A percentile compares a stretch with the other conserved stretches of the same genome.
phyloP scores from a whole-genome alignment of 2,329 filamentous ascomycete species.

The Myriosclerotinia scirpicola region DNA sequence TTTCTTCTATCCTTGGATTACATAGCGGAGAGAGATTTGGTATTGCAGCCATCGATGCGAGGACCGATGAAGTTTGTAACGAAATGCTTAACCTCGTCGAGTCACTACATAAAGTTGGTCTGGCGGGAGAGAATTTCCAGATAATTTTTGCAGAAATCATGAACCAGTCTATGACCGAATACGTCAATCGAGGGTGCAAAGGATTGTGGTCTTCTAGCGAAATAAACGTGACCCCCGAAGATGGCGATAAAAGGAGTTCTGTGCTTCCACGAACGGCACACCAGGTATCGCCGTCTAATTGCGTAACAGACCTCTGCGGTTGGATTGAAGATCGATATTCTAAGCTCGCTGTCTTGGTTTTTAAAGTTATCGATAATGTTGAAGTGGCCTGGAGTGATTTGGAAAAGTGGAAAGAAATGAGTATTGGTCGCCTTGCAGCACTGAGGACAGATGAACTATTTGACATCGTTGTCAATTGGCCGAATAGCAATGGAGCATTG shows the following conservation, averaged over 20 bases:
- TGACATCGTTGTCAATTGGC: conserved; percentile 77
- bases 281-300: conserved; percentile 49
- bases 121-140: conserved; percentile 69
- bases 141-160: conserved; percentile 71
- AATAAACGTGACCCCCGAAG: conserved; percentile 7
- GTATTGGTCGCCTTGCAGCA: conserved; percentile 65
- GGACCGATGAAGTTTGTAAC: conserved; percentile 46
- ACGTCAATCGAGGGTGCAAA: conserved; percentile 61
- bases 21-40: neutral
- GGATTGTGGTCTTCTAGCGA: conserved; percentile 54
- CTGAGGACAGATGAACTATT: conserved; percentile 72
- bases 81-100: conserved; percentile 58
- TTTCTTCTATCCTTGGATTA: conserved; percentile 49
- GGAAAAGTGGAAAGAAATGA: conserved; percentile 69
- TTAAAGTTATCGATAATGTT: conserved; percentile 43
- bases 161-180: conserved; percentile 62
- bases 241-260: conserved; percentile 27
- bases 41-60: conserved; percentile 1
- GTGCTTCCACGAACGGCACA: conserved; percentile 38
- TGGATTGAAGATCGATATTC: conserved; percentile 71
- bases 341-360: conserved; percentile 62
- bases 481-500: conserved; percentile 67
- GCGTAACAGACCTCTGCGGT: conserved; percentile 58
- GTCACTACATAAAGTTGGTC: conserved; percentile 62
- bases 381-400: conserved; percentile 55